These are phyloP conservation scores for Brassica incana DNA, from an alignment of 345 rosid species.

Conservation along the genomic window DNA sequence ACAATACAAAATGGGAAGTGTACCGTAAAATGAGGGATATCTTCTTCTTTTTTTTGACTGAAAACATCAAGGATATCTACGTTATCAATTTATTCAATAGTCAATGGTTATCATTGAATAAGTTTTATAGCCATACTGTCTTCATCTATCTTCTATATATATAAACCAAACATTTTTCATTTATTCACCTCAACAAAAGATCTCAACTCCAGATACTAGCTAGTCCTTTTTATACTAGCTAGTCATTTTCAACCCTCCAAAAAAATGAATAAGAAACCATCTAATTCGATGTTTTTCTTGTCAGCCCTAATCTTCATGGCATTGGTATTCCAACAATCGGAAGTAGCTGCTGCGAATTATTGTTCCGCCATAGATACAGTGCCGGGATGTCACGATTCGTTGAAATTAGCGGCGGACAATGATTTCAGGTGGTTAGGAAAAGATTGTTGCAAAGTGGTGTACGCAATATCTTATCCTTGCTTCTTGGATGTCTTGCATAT, in stretches of 20 bases:
- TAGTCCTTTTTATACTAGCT: background rate
- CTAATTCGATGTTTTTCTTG: background rate
- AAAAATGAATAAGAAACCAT: background rate
- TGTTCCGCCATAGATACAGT: background rate
- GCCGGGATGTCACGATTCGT: background rate
- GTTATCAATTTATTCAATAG: background rate
- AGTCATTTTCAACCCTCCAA: background rate
- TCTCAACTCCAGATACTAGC: background rate
- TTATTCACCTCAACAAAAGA: background rate
- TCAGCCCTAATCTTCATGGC: background rate
- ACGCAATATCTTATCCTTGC: no score
- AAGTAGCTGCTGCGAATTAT: background rate
- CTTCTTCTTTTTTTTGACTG: background rate
- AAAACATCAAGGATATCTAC: no score
- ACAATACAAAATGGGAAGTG: background rate
- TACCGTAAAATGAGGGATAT: background rate
- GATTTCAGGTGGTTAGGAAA: background rate
- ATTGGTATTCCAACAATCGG: background rate
- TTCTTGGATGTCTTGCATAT: no score
- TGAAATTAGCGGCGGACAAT: background rate
- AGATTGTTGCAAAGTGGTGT: background rate
- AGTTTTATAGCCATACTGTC: background rate
- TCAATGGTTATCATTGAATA: background rate
- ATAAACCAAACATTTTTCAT: background rate
- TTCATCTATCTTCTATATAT: background rate